A percentile compares a stretch with the other conserved stretches of the same genome.
phyloP scores from a whole-genome alignment of 208 protist species.

The Borovskyia barvae region DNA sequence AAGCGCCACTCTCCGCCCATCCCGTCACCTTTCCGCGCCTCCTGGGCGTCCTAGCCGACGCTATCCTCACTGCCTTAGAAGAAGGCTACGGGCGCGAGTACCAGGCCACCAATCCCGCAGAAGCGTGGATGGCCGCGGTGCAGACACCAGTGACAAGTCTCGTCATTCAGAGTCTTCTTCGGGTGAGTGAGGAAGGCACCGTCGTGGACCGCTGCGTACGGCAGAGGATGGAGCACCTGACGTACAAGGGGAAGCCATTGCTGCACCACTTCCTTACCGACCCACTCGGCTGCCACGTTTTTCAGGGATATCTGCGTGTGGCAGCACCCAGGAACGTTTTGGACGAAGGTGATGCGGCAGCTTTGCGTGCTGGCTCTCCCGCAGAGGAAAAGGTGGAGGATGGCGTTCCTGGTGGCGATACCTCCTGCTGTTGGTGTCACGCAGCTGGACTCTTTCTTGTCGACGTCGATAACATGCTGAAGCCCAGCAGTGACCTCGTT shows the following conservation, averaged over 20 bases:
- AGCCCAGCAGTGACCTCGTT: slow-evolving; percentile 43
- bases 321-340: slow-evolving; percentile 40
- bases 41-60: slow-evolving; percentile 42
- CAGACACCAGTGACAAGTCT: slow-evolving; percentile 71
- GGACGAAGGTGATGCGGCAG: slow-evolving; percentile 36
- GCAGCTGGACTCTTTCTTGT: slow-evolving; percentile 46
- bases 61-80: slow-evolving; percentile 56
- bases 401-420: slow-evolving; percentile 10
- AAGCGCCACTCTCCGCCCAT: slow-evolving; percentile 44
- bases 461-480: slow-evolving; percentile 48
- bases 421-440: slow-evolving; percentile 59
- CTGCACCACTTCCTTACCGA: slow-evolving; percentile 66
- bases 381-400: not conserved
- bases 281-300: slow-evolving; percentile 70
- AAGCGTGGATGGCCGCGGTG: slow-evolving; percentile 76
- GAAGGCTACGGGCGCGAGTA: slow-evolving; percentile 48
- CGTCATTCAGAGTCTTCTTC: slow-evolving; percentile 80
- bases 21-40: slow-evolving; percentile 40
- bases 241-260: slow-evolving; percentile 44
- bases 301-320: slow-evolving; percentile 81
- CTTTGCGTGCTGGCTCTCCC: not conserved
- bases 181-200: slow-evolving; percentile 54
- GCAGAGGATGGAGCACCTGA: slow-evolving; percentile 44
- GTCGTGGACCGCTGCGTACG: slow-evolving; percentile 45
- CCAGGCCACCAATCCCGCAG: slow-evolving; percentile 21